Conservation (phyloP, 2,329 filamentous ascomycete species). For the Pyrenophora teres region DNA sequence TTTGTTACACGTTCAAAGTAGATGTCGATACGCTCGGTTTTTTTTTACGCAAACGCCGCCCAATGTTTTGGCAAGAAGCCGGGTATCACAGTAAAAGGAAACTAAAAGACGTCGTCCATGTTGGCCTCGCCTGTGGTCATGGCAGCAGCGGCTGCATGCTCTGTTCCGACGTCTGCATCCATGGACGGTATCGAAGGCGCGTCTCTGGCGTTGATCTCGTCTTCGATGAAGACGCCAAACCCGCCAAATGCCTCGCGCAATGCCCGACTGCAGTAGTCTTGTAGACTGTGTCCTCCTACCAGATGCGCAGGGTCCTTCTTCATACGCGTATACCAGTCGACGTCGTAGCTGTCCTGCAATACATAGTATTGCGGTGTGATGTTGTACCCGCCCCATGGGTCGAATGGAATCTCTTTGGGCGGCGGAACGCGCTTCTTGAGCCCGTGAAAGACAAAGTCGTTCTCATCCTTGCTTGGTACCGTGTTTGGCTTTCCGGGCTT, state of each 20-base stretch:
- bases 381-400: slow-evolving; percentile 80
- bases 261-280: slow-evolving; percentile 79
- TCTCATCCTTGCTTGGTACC: slow-evolving; percentile 65
- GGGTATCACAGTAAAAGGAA: slow-evolving; percentile 41
- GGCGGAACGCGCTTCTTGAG: slow-evolving; percentile 68
- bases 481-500: slow-evolving; percentile 35
- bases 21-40: neutral
- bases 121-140: slow-evolving; percentile 59
- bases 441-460: slow-evolving; percentile 72
- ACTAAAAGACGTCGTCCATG: slow-evolving; percentile 52
- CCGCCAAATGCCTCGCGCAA: slow-evolving; percentile 91
- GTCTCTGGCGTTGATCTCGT: slow-evolving; percentile 62
- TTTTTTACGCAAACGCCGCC: slow-evolving; percentile 27
- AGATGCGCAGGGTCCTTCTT: slow-evolving; percentile 68
- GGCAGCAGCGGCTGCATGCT: slow-evolving; percentile 57
- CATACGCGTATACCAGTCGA: slow-evolving; percentile 71
- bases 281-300: slow-evolving; percentile 81
- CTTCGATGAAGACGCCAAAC: slow-evolving; percentile 81
- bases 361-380: slow-evolving; percentile 70
- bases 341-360: slow-evolving; percentile 72
- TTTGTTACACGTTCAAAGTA: neutral
- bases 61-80: slow-evolving; percentile 32
- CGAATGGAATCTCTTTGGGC: slow-evolving; percentile 75
- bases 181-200: slow-evolving; percentile 42
- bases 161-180: slow-evolving; percentile 38